Base-by-base conservation (phyloP, 257 asterid species). In the Paulownia fortunei region DNA sequence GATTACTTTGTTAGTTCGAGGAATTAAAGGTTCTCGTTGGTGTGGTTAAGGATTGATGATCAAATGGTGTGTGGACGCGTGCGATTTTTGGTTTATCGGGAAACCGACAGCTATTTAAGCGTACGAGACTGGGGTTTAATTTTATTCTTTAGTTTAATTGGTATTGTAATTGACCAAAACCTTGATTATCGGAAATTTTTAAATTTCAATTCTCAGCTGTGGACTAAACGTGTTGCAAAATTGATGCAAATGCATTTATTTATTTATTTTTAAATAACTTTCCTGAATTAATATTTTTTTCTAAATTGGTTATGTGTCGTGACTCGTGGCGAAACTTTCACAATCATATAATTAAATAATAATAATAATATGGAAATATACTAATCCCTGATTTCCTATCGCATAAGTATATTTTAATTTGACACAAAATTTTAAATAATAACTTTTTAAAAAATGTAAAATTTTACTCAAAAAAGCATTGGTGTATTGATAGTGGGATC, bases 101-200 rank as follows among this genome's bases (percentile, higher is more conserved):
- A 69, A 79, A 81, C 85, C 84, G 86, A 78, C 88, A 81, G 2
- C 75, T 68, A 78, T 74, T 68, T 60, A 30, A 36, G 68, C 32
- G 16, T 1, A 49, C 41, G 59, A 68, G 62, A 41, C 8, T 54
- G 34, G 24, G 36, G 9, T 51, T 60, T 51, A 9, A 1, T 27
- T 27, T 44, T 7, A 16, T 15, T 24, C 27, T 32, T 9, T 18
- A 4, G 12, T 16, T 0, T 24, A 46, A 71, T 49, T 18, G 2
- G 1, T 3, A 32, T 9, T 26, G 2, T 23, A 67, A 32, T 15
- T 65, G 47, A 11, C 61, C 55, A 5, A 55, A 54, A 16, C 67
- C 51, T 52, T 76, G n/a, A 15, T 52, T 52, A 5, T 23, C 8
- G 60, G 4, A 8, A 69, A 42, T 0, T 23, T n/a, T 27, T 42